Percentiles rank a stretch among this genome's conserved stretches.
Evolutionary conservation across 305 asterid species (phyloP).

Genomic region (Fraxinus dipetala): DNA sequence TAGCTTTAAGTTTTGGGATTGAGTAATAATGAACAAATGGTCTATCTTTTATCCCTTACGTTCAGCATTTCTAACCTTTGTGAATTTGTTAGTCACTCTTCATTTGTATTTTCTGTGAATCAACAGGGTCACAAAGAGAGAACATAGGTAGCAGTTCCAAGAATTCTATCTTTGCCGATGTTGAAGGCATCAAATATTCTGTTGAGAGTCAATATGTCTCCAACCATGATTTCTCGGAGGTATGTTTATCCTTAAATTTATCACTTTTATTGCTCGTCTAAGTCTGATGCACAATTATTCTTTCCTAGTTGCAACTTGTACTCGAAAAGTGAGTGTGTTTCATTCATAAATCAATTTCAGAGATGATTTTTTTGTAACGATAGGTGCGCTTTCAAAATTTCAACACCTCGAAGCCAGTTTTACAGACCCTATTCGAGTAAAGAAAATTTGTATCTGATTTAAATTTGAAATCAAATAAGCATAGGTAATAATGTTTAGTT

Average conservation of each 20-base stretch:
- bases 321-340: not conserved
- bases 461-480: not conserved
- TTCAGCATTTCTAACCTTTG: not conserved
- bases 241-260: slow-evolving; percentile 6
- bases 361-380: not conserved
- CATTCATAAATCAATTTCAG: not conserved
- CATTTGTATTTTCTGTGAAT: slow-evolving; percentile 2
- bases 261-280: not conserved
- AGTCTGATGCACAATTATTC: not conserved
- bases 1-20: not conserved
- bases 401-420: not conserved
- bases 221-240: slow-evolving; percentile 80
- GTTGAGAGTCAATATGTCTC: slow-evolving; percentile 67
- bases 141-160: slow-evolving; percentile 27
- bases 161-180: slow-evolving; percentile 49
- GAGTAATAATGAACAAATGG: not conserved
- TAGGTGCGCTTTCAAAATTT: not conserved
- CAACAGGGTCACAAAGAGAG: slow-evolving; percentile 35
- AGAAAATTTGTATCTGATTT: not conserved
- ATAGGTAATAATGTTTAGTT: not conserved
- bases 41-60: not conserved
- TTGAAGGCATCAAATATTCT: slow-evolving; percentile 60
- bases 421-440: not conserved
- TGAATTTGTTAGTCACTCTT: not conserved
- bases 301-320: not conserved